These are phyloP conservation scores for Tuber borchii DNA, from an alignment of 495 filamentous ascomycete species.

Conservation along the genomic window DNA sequence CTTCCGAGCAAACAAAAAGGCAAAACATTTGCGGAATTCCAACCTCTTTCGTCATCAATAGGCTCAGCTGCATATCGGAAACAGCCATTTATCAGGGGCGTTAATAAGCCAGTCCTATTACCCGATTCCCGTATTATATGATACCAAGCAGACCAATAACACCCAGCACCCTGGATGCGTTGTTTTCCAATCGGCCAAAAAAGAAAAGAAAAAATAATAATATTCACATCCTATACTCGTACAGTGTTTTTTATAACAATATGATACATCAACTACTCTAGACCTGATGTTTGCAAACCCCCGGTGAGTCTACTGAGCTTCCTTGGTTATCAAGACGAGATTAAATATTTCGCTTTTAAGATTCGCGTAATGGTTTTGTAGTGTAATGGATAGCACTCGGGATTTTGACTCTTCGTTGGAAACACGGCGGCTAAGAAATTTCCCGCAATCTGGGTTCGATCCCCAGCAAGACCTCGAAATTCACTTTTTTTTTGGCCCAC, in stretches of 20 bases:
- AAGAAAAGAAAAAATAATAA: background rate
- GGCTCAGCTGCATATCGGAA: background rate
- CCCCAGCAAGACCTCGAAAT: background rate
- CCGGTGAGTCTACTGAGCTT: background rate
- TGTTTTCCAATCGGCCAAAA: background rate
- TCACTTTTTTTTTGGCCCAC: background rate
- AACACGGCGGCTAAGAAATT: background rate
- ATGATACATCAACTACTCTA: background rate
- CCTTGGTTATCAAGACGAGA: background rate
- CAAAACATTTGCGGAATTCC: background rate
- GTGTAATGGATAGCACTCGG: constrained; percentile 32
- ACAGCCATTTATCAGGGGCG: background rate
- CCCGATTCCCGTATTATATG: background rate
- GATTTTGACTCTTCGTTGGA: constrained; percentile 12
- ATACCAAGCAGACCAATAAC: no score
- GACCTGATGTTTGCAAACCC: background rate
- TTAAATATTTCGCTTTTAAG: background rate
- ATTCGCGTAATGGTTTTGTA: constrained; percentile 17
- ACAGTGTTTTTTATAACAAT: background rate
- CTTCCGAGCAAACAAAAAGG: background rate
- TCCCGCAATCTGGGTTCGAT: constrained; percentile 6
- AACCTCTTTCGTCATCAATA: background rate
- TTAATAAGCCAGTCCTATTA: background rate
- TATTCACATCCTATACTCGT: background rate
- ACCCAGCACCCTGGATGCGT: background rate